phyloP scores from a whole-genome alignment of 257 asterid genomes.

The Rubia yunnanensis region DNA sequence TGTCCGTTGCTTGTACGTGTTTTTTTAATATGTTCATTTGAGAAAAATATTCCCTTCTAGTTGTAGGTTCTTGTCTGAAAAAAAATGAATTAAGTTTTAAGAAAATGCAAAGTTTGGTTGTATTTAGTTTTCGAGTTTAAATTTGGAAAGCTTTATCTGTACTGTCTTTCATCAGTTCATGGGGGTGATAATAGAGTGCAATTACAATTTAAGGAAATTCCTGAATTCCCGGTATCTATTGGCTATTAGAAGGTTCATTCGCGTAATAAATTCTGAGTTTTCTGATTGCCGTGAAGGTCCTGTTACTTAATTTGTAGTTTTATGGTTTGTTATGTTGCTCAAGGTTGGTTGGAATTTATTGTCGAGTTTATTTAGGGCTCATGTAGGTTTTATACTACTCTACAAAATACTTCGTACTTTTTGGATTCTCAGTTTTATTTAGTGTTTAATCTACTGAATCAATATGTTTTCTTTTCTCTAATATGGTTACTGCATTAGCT shows the following conservation, averaged over 20 bases:
- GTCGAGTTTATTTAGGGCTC: not conserved
- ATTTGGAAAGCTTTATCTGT: not conserved
- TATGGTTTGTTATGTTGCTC: not conserved
- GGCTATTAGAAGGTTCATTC: not conserved
- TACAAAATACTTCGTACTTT: too few relatives aligned
- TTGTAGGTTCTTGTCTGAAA: not conserved
- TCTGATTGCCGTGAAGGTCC: not conserved
- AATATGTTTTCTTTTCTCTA: not conserved
- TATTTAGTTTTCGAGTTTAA: not conserved
- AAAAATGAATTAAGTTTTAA: not conserved
- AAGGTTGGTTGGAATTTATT: too few relatives aligned
- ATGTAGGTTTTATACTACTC: too few relatives aligned
- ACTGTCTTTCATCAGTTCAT: not conserved
- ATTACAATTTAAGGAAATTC: not conserved
- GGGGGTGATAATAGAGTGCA: not conserved
- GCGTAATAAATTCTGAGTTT: not conserved
- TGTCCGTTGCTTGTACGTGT: not conserved
- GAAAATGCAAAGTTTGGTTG: not conserved
- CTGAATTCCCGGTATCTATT: not conserved
- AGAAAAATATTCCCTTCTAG: not conserved
- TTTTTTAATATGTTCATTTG: not conserved
- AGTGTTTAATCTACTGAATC: not conserved
- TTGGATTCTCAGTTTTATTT: not conserved
- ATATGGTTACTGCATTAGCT: not conserved
- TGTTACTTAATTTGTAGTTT: not conserved